A percentile compares a stretch with the other conserved stretches of the same genome.
Conservation (phyloP, 2,329 filamentous ascomycete species). For the Neofusicoccum sp. region DNA sequence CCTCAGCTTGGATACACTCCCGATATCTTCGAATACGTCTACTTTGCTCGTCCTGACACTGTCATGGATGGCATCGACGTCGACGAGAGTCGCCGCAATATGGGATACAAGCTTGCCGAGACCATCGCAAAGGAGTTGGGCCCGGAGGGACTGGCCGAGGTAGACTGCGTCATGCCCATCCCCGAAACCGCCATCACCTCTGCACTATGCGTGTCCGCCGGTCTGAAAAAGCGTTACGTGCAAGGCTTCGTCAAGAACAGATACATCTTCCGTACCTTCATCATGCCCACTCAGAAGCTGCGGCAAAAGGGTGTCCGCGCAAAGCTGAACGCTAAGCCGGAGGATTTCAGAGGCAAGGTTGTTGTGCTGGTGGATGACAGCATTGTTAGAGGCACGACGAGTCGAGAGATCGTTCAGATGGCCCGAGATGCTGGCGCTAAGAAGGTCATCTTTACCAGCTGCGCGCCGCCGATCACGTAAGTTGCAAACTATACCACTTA, state of each 20-base stretch:
- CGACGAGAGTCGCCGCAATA: conserved; percentile 77
- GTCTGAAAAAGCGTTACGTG: conserved; percentile 72
- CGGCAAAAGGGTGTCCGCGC: conserved; percentile 83
- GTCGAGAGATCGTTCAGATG: conserved; percentile 77
- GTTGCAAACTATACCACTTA: conserved; percentile 22
- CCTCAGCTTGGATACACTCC: conserved; percentile 69
- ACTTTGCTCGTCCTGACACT: conserved; percentile 79
- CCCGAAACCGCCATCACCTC: conserved; percentile 81
- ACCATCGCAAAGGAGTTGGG: conserved; percentile 68
- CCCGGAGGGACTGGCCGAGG: conserved; percentile 67
- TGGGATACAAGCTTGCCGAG: conserved; percentile 78
- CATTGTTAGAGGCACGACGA: conserved; percentile 84
- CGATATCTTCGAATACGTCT: conserved; percentile 86
- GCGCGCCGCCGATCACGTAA: conserved; percentile 72
- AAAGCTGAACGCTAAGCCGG: conserved; percentile 83
- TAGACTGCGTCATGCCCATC: conserved; percentile 82
- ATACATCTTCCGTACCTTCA: conserved; percentile 85
- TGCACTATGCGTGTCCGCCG: conserved; percentile 71
- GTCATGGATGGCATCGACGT: conserved; percentile 87
- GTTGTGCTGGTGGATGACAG: conserved; percentile 87
- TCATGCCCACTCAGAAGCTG: conserved; percentile 77
- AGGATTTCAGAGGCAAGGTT: conserved; percentile 77
- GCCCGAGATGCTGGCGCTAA: conserved; percentile 78
- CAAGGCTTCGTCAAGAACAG: conserved; percentile 87
- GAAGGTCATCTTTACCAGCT: conserved; percentile 80